These are phyloP conservation scores for Cetradonia linearis DNA, from an alignment of 495 filamentous ascomycete species.

Conservation along the genomic window DNA sequence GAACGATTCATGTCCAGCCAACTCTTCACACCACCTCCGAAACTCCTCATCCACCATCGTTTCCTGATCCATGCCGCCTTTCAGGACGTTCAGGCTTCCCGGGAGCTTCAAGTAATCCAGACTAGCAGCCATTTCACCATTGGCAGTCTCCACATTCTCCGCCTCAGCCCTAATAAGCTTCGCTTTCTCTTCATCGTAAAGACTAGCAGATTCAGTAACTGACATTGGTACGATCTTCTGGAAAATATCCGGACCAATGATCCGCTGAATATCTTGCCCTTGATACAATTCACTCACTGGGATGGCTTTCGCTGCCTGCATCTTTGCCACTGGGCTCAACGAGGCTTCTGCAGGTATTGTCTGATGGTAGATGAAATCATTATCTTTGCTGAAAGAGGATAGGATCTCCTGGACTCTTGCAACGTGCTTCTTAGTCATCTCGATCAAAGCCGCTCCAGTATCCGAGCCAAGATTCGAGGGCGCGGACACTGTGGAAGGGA, in stretches of 20 bases:
- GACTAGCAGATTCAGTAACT: constrained; percentile 89
- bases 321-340: constrained; percentile 71
- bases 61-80: constrained; percentile 87
- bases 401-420: constrained; percentile 72
- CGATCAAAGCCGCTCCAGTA: constrained; percentile 57
- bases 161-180: constrained; percentile 90
- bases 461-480: constrained; percentile 79
- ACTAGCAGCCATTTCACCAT: constrained; percentile 91
- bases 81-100: constrained; percentile 77
- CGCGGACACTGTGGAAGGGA: constrained; percentile 68
- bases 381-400: constrained; percentile 71
- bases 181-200: constrained; percentile 98
- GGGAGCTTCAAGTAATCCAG: constrained; percentile 90
- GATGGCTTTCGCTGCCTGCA: constrained; percentile 95
- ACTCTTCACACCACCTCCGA: constrained; percentile 81
- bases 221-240: constrained; percentile 93
- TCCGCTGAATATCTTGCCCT: constrained; percentile 90
- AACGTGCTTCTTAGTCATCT: constrained; percentile 74
- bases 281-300: constrained; percentile 94
- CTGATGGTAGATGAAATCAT: constrained; percentile 97
- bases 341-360: constrained; percentile 74
- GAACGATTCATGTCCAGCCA: constrained; percentile 74
- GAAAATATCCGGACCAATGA: constrained; percentile 95
- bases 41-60: constrained; percentile 84
- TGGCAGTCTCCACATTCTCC: constrained; percentile 80